Evolutionary conservation across 2,329 filamentous ascomycete species (phyloP), one percentile per base, ranked within the genome.

Genomic region (Exophiala alcalophila): DNA sequence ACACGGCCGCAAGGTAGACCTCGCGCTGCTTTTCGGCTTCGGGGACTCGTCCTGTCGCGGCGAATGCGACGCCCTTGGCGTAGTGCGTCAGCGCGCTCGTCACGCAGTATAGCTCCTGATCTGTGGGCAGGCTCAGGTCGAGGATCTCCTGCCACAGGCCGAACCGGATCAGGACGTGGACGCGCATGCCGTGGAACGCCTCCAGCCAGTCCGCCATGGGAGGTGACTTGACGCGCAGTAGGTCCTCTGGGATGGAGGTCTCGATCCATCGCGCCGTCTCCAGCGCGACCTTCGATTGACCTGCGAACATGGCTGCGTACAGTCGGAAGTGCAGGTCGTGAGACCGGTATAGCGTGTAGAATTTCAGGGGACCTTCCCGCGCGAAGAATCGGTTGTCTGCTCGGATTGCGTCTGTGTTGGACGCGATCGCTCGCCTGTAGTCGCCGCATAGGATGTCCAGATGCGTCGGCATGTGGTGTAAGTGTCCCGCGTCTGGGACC

Each of bases 161-260:
- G 53, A 90, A 91, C 0, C 86, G 78, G 30, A 91, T 71, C 11
- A 86, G 67, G 1, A 81, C 80, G 59, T 91, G 85, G 2, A 83
- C 67, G 3, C 80, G 74, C 60, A 86, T 78, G 1, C 76, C 74
- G 3, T 84, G 63, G 52, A 87, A 88, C 1, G 76, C 76, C 61
- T 90, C 86, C 1, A 89, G 67, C 79, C 83, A 89, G 61, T 89
- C 83, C 1, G 84, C 83, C 84, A 90, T 88, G 0, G 83, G 82
- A 0, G 83, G 83, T 0, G 77, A 80, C 49, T 80, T 59, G 3
- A 85, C 68, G 0, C 77, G 74, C 0, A 90, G 68, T 3, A 89
- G 62, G 0, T 74, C 73, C 39, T 83, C 77, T 0, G 84, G 76
- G 3, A 89, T 65, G 0, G 78, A 77, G 0, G 63, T 64, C 56